A percentile compares a stretch with the other conserved stretches of the same genome.
phyloP scores from a whole-genome alignment of 2,329 filamentous ascomycete species.

The Beauveria bassiana region DNA sequence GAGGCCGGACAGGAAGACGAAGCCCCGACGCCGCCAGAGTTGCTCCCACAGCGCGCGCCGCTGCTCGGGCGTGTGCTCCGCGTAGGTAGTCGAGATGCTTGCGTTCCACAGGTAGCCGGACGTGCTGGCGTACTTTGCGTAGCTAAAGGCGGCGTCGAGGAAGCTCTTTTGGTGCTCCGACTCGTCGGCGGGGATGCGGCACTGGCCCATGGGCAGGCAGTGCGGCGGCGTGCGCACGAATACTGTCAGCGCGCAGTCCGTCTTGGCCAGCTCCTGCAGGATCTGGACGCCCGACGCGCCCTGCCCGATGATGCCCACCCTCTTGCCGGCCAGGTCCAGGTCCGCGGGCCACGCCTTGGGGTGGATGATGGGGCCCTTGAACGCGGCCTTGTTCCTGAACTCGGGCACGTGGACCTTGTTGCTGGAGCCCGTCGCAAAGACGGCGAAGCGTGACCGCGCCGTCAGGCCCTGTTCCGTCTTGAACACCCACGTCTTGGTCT shows the following conservation, averaged over 20 bases:
- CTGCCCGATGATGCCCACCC: neutral
- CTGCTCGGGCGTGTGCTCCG: neutral
- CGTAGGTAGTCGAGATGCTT: too few relatives aligned
- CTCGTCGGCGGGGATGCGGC: neutral
- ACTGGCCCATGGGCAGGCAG: neutral
- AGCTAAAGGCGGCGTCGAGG: too few relatives aligned
- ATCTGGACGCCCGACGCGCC: neutral
- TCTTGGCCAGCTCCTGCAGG: neutral
- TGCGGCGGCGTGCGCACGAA: neutral
- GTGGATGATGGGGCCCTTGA: conserved; percentile 22
- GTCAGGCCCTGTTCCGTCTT: conserved; percentile 30
- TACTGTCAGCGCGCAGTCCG: neutral
- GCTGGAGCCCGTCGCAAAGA: conserved; percentile 38
- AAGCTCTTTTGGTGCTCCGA: too few relatives aligned
- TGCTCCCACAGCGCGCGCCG: neutral
- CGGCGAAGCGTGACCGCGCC: conserved; percentile 35
- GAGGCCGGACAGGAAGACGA: too few relatives aligned
- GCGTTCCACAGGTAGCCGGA: too few relatives aligned
- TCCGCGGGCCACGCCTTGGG: conserved; percentile 21
- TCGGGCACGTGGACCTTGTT: conserved; percentile 32
- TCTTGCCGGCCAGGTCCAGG: conserved; percentile 17
- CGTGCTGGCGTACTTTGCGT: too few relatives aligned
- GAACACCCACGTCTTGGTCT: conserved; percentile 17
- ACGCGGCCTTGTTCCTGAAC: conserved; percentile 25
- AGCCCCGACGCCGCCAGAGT: neutral